Conservation (phyloP, 148 eudicot genomes). For the Dianthus caryophyllus region DNA sequence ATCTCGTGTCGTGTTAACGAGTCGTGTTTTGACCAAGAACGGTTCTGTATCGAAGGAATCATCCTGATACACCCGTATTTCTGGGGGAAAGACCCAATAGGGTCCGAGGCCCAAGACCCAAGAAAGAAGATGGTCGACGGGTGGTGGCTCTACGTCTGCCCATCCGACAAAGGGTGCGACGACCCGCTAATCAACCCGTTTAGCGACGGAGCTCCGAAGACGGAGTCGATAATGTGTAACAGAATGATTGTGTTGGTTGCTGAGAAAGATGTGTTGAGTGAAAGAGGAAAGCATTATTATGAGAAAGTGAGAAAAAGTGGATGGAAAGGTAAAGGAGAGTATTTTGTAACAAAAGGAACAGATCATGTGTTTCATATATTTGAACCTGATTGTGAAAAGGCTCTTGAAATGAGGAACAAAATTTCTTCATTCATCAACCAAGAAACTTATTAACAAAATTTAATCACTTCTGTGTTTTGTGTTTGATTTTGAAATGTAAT, state of each 20-base stretch:
- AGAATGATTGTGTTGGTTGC: slow-evolving; percentile 33
- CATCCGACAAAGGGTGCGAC: slow-evolving; percentile 29
- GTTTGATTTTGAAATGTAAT: no score
- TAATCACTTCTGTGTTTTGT: no score
- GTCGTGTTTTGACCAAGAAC: slow-evolving; percentile 6
- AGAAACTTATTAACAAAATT: background rate
- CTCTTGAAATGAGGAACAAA: slow-evolving; percentile 22
- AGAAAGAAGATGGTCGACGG: slow-evolving; percentile 36
- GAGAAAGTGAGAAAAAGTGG: slow-evolving; percentile 30
- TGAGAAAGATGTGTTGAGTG: slow-evolving; percentile 31
- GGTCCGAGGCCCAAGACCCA: slow-evolving; percentile 28
- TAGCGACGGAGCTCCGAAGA: slow-evolving; percentile 15
- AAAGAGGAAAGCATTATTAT: slow-evolving; percentile 32
- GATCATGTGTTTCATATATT: slow-evolving; percentile 46
- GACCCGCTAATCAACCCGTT: slow-evolving; percentile 44
- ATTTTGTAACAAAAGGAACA: slow-evolving; percentile 24
- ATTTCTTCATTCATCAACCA: slow-evolving; percentile 30
- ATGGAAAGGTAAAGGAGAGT: slow-evolving; percentile 29
- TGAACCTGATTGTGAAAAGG: slow-evolving; percentile 27
- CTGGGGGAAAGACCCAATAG: slow-evolving; percentile 36
- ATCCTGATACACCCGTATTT: slow-evolving; percentile 36
- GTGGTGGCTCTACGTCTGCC: slow-evolving; percentile 41
- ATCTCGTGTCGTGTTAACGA: slow-evolving; percentile 14
- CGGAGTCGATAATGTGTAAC: slow-evolving; percentile 14
- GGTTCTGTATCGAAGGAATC: slow-evolving; percentile 24